phyloP scores from a whole-genome alignment of 306 rosid genomes.

The Acacia crassicarpa region DNA sequence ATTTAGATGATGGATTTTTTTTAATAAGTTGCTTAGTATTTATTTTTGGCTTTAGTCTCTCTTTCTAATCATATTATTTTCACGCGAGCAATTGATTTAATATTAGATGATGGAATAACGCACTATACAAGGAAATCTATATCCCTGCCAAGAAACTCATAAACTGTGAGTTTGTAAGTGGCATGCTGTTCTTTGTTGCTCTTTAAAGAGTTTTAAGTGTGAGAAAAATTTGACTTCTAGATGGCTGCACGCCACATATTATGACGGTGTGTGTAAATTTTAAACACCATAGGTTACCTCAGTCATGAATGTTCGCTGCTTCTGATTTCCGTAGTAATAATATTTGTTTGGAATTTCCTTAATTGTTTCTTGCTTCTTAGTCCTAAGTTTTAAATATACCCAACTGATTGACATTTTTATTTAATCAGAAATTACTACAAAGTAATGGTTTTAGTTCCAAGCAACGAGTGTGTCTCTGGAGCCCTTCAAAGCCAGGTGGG shows the following conservation, averaged over 20 bases:
- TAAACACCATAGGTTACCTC: neutral
- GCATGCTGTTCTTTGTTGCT: conserved; percentile 1
- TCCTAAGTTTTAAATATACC: conserved; percentile 7
- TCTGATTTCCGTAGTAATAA: neutral
- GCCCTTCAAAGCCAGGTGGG: conserved; percentile 40
- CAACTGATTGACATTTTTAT: conserved; percentile 13
- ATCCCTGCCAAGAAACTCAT: neutral
- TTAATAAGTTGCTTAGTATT: neutral
- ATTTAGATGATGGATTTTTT: neutral
- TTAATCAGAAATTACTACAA: conserved; percentile 58
- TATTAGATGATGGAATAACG: neutral
- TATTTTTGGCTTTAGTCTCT: neutral
- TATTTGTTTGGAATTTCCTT: conserved; percentile 5
- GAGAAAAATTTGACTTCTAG: neutral
- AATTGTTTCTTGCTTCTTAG: conserved; percentile 6
- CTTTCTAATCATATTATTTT: neutral
- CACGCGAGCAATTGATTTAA: conserved; percentile 18
- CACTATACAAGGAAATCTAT: conserved; percentile 9
- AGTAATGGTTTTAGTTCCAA: conserved; percentile 57
- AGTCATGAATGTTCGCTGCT: neutral
- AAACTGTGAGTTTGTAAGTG: neutral
- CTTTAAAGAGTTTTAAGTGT: conserved; percentile 21
- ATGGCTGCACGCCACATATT: conserved; percentile 5
- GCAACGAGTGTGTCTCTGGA: conserved; percentile 48
- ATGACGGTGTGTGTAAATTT: conserved; percentile 11